Conservation (phyloP, 192 early-diverging fungal species). For the Entomortierella chlamydospora region DNA sequence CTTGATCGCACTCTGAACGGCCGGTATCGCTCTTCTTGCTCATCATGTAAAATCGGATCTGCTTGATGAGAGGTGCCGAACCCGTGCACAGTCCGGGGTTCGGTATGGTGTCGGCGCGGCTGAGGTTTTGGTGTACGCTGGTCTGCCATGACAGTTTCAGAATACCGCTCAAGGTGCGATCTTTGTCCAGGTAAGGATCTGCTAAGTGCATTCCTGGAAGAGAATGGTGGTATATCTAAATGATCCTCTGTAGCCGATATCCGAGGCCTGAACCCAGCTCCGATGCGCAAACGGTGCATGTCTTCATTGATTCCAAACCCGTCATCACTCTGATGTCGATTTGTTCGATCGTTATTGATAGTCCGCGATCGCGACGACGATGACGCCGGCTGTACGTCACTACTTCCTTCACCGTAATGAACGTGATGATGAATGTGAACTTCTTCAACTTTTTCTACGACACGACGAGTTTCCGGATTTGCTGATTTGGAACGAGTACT, state of each 20-base stretch:
- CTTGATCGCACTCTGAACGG: slow-evolving; percentile 1
- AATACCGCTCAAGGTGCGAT: background rate
- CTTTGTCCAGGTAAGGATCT: slow-evolving; percentile 18
- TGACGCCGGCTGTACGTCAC: background rate
- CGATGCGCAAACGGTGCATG: slow-evolving; percentile 2
- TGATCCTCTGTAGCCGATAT: background rate
- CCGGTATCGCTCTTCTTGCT: background rate
- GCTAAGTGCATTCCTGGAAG: slow-evolving; percentile 3
- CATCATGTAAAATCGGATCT: background rate
- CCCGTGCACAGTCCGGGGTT: background rate
- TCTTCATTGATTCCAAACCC: background rate
- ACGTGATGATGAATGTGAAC: slow-evolving; percentile 48
- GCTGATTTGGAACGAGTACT: slow-evolving; percentile 10
- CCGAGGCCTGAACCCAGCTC: slow-evolving; percentile 8
- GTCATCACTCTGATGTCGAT: background rate
- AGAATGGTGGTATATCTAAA: background rate
- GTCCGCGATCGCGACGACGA: background rate
- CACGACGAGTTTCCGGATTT: slow-evolving; percentile 1
- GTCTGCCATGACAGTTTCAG: background rate
- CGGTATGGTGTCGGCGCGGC: slow-evolving; percentile 3
- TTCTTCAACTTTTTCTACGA: slow-evolving; percentile 28
- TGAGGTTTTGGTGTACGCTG: background rate
- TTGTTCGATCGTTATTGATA: background rate
- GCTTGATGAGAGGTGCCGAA: background rate
- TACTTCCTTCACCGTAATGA: slow-evolving; percentile 15